Evolutionary conservation across 768 basidiomycete genomes (phyloP).

Genomic region (Tylopilus sp.): DNA sequence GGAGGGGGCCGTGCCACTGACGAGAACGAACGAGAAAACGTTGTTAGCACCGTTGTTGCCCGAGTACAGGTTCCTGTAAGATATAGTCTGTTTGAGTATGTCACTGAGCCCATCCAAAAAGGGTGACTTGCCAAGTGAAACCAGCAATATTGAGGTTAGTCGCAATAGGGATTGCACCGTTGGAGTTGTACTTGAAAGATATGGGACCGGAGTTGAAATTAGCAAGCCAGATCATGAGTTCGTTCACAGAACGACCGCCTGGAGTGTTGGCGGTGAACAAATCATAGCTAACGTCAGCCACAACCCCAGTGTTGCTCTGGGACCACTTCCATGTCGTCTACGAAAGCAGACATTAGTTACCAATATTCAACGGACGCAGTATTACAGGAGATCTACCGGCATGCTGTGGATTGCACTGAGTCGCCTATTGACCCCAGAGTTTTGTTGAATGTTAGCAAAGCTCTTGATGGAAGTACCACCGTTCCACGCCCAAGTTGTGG

Average conservation of each 20-base stretch:
- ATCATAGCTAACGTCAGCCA: slow-evolving; percentile 59
- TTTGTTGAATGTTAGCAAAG: slow-evolving; percentile 55
- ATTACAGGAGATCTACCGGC: slow-evolving; percentile 38
- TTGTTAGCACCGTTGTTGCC: not conserved
- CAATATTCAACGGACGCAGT: not conserved
- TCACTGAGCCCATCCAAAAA: not conserved
- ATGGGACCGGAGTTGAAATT: slow-evolving; percentile 26
- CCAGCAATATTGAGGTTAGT: not conserved
- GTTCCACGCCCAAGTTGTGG: slow-evolving; percentile 44
- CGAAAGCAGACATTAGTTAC: not conserved
- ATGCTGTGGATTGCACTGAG: slow-evolving; percentile 39
- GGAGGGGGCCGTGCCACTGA: not conserved
- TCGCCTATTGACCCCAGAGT: slow-evolving; percentile 14
- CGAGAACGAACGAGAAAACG: slow-evolving; percentile 1
- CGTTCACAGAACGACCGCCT: slow-evolving; percentile 44
- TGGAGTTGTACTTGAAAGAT: not conserved
- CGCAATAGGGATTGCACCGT: not conserved
- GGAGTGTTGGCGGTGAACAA: slow-evolving; percentile 54
- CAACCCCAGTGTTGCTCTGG: slow-evolving; percentile 43
- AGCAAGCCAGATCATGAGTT: slow-evolving; percentile 67
- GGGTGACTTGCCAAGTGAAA: not conserved
- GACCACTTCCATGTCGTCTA: slow-evolving; percentile 48
- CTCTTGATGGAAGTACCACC: slow-evolving; percentile 55
- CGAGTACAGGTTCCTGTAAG: not conserved
- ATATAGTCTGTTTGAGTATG: not conserved